Percentiles rank a stretch among this genome's conserved stretches.
phyloP scores from a whole-genome alignment of 2,329 filamentous ascomycete species.

The Chalaropsis ovoidea region DNA sequence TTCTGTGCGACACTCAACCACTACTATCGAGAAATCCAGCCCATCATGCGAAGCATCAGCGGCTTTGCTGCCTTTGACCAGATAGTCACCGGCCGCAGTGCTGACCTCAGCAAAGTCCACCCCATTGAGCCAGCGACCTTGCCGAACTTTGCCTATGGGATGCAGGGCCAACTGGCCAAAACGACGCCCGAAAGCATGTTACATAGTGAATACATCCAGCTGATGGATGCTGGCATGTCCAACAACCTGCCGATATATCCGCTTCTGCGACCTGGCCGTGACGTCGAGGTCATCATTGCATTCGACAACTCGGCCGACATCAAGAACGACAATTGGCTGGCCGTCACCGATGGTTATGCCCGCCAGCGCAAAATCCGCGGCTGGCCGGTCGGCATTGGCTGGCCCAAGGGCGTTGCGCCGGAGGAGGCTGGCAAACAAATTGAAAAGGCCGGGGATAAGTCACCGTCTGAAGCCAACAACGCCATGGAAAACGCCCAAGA shows the following conservation, averaged over 20 bases:
- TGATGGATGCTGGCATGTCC: slow-evolving; percentile 98
- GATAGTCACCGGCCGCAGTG: slow-evolving; percentile 69
- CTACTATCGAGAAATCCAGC: slow-evolving; percentile 90
- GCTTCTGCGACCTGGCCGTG: slow-evolving; percentile 72
- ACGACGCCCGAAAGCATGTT: slow-evolving; percentile 72
- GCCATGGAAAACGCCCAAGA: slow-evolving; percentile 49
- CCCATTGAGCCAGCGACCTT: slow-evolving; percentile 86
- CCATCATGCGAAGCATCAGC: slow-evolving; percentile 61
- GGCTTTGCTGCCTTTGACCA: slow-evolving; percentile 71
- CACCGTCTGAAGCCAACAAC: slow-evolving; percentile 57
- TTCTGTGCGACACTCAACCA: slow-evolving; percentile 94
- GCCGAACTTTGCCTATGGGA: slow-evolving; percentile 77
- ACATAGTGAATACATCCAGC: slow-evolving; percentile 58
- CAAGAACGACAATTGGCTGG: slow-evolving; percentile 90
- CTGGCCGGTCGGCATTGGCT: slow-evolving; percentile 91
- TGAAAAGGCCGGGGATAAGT: slow-evolving; percentile 48
- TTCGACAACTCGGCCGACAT: slow-evolving; percentile 95
- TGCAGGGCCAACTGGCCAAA: slow-evolving; percentile 62
- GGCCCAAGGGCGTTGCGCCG: slow-evolving; percentile 51
- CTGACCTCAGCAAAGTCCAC: slow-evolving; percentile 82
- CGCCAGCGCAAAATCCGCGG: slow-evolving; percentile 81
- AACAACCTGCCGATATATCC: slow-evolving; percentile 97
- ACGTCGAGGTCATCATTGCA: slow-evolving; percentile 81
- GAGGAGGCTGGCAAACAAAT: slow-evolving; percentile 37
- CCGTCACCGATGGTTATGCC: slow-evolving; percentile 86